Evolutionary conservation across 1,284 basidiomycete genomes (phyloP).

Genomic region (Rhodotorula sp.): DNA sequence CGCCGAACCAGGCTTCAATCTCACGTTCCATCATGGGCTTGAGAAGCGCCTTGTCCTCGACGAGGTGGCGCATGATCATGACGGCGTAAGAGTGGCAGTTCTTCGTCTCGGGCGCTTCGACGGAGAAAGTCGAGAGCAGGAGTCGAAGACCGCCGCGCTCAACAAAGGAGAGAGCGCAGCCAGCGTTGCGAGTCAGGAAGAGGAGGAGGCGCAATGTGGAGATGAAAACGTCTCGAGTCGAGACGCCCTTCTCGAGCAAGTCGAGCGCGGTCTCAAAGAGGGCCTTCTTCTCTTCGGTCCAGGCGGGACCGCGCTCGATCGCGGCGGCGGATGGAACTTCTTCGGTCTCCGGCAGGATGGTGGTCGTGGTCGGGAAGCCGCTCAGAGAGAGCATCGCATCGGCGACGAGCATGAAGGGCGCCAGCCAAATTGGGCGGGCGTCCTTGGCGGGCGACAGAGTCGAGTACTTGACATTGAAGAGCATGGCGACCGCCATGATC

Average conservation of each 20-base stretch:
- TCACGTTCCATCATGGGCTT: conserved; percentile 76
- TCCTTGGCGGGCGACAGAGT: conserved; percentile 40
- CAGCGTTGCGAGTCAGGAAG: conserved; percentile 70
- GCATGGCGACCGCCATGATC: conserved; percentile 34
- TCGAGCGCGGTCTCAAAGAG: conserved; percentile 72
- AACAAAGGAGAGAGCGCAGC: conserved; percentile 62
- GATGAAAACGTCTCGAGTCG: conserved; percentile 74
- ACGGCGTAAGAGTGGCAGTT: conserved; percentile 79
- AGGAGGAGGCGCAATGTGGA: conserved; percentile 76
- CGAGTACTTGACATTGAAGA: conserved; percentile 30
- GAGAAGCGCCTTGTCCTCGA: conserved; percentile 72
- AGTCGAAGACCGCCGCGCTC: conserved; percentile 61
- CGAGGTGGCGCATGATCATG: conserved; percentile 82
- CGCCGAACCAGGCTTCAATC: conserved; percentile 53
- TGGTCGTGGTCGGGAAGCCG: conserved; percentile 60
- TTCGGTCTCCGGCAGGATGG: conserved; percentile 62
- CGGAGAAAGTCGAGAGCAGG: conserved; percentile 49
- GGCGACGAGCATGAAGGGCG: conserved; percentile 72
- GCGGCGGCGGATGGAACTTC: conserved; percentile 53
- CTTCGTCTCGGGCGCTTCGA: conserved; percentile 49
- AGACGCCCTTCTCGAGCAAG: conserved; percentile 60
- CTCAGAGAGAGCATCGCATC: conserved; percentile 75
- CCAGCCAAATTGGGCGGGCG: conserved; percentile 71
- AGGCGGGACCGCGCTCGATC: conserved; percentile 60
- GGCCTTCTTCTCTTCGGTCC: conserved; percentile 61